A percentile compares a stretch with the other conserved stretches of the same genome.
Conservation (phyloP, 179 eudicot species). For the Monotropa hypopitys region DNA sequence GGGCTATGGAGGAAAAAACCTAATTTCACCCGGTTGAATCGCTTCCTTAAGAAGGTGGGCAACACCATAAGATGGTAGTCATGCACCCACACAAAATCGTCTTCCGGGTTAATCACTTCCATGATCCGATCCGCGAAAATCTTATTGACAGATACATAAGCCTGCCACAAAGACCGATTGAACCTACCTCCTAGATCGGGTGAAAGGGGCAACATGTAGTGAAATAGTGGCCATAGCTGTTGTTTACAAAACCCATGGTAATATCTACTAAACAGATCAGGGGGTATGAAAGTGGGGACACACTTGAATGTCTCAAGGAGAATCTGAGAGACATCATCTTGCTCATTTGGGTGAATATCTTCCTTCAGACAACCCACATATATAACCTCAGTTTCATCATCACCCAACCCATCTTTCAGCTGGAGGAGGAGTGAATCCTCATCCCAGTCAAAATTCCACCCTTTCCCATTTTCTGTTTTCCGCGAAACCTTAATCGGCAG, state of each 20-base stretch:
- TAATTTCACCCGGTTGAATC: conserved; percentile 50
- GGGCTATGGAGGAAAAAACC: conserved; percentile 76
- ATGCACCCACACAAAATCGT: conserved; percentile 67
- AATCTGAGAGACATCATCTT: conserved; percentile 51
- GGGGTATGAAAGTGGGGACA: conserved; percentile 56
- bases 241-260: conserved; percentile 74
- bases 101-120: conserved; percentile 74
- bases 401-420: conserved; percentile 55
- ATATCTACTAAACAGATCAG: conserved; percentile 39
- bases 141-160: conserved; percentile 68
- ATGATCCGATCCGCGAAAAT: conserved; percentile 63
- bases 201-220: conserved; percentile 66
- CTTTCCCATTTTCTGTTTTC: conserved; percentile 26
- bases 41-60: conserved; percentile 57
- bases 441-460: conserved; percentile 60
- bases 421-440: conserved; percentile 55
- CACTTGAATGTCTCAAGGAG: conserved; percentile 52
- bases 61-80: conserved; percentile 71
- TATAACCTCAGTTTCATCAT: conserved; percentile 53
- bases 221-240: conserved; percentile 69
- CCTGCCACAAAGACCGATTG: conserved; percentile 64
- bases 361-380: conserved; percentile 61
- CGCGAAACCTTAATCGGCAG: conserved; percentile 43
- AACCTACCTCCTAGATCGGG: conserved; percentile 63
- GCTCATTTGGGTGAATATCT: conserved; percentile 44